phyloP scores from a whole-genome alignment of 371 early-diverging fungal genomes.

The Mucor lusitanicus region DNA sequence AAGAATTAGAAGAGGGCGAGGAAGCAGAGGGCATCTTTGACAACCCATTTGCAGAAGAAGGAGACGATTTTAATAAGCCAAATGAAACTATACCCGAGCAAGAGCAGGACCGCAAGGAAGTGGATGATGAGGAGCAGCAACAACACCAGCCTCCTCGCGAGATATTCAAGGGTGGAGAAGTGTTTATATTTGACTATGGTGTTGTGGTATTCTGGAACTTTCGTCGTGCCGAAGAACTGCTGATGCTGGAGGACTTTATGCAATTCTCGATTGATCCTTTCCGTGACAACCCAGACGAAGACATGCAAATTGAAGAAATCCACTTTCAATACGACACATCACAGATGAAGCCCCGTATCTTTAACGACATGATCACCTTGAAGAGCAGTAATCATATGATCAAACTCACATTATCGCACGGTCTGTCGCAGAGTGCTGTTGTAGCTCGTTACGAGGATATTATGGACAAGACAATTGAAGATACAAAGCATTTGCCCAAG shows the following conservation, averaged over 20 bases:
- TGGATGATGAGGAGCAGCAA: background rate
- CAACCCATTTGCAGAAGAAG: background rate
- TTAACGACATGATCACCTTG: conserved; percentile 75
- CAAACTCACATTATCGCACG: conserved; percentile 75
- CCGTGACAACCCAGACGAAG: conserved; percentile 59
- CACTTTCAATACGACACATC: conserved; percentile 83
- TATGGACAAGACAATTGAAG: conserved; percentile 70
- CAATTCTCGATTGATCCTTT: conserved; percentile 49
- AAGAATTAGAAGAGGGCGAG: background rate
- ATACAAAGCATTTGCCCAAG: conserved; percentile 53
- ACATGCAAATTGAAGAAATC: conserved; percentile 91
- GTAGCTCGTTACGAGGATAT: conserved; percentile 70
- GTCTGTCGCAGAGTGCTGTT: conserved; percentile 70
- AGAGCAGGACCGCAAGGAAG: background rate
- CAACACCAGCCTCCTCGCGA: conserved; percentile 15
- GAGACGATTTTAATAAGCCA: background rate
- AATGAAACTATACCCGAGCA: background rate
- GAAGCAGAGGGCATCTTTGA: conserved; percentile 1
- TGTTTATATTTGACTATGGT: conserved; percentile 92
- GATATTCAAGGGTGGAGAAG: conserved; percentile 68
- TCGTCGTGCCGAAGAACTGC: conserved; percentile 79
- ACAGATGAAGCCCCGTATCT: conserved; percentile 61
- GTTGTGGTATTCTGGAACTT: conserved; percentile 97
- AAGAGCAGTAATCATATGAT: conserved; percentile 77
- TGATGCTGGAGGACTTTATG: conserved; percentile 74